These are phyloP conservation scores for Gypsophila paniculata DNA, from an alignment of 179 eudicot species.

Conservation along the genomic window DNA sequence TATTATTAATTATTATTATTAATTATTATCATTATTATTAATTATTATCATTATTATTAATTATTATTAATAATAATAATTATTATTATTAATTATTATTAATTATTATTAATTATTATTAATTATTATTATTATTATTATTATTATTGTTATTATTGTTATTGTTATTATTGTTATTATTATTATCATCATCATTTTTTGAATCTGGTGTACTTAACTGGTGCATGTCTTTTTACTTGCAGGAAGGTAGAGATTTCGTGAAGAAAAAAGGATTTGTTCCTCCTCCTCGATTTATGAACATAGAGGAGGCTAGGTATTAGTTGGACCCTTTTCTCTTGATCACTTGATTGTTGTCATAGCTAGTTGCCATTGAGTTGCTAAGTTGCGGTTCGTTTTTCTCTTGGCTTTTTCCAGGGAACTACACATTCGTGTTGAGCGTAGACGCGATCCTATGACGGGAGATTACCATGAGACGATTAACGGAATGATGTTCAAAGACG, in stretches of 20 bases:
- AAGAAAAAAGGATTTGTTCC: slow-evolving; percentile 87
- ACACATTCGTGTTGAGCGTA: slow-evolving; percentile 88
- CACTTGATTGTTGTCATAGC: not conserved
- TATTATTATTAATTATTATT: too few relatives aligned
- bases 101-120: too few relatives aligned
- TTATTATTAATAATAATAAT: too few relatives aligned
- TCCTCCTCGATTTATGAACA: slow-evolving; percentile 85
- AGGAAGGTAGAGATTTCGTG: slow-evolving; percentile 92
- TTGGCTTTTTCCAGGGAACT: slow-evolving; percentile 53
- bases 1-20: too few relatives aligned
- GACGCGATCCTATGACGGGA: slow-evolving; percentile 70
- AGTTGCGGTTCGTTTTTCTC: slow-evolving; percentile 4
- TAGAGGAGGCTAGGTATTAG: slow-evolving; percentile 83
- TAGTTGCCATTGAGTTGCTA: slow-evolving; percentile 9
- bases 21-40: too few relatives aligned
- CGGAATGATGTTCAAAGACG: slow-evolving; percentile 95
- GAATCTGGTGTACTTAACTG: slow-evolving; percentile 10
- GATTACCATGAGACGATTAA: slow-evolving; percentile 75
- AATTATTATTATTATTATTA: too few relatives aligned
- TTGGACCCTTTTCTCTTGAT: not conserved
- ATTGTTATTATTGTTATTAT: too few relatives aligned
- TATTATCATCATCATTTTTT: not conserved
- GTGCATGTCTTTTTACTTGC: slow-evolving; percentile 22
- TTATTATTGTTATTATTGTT: too few relatives aligned
- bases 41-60: too few relatives aligned